Conservation (phyloP, 768 basidiomycete species). For the Tulasnella sp. region DNA sequence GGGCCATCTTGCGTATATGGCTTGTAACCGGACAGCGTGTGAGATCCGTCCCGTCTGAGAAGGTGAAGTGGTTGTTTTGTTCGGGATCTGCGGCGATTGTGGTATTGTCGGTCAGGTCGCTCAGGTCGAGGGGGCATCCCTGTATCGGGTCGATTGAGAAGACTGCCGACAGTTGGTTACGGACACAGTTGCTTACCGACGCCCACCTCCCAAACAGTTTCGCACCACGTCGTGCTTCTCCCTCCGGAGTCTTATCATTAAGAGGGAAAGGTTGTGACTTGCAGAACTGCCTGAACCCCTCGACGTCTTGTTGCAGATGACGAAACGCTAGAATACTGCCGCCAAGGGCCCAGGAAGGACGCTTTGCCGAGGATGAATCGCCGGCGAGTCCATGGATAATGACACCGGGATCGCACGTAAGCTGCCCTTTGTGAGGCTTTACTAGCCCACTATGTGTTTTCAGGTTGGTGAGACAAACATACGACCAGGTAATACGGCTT, state of each 20-base stretch:
- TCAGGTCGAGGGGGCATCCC: not conserved
- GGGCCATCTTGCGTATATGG: constrained; percentile 6
- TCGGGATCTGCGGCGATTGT: not conserved
- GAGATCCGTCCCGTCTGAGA: not conserved
- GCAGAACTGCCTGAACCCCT: not conserved
- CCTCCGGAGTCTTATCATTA: not conserved
- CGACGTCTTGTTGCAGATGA: not conserved
- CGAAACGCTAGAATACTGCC: not conserved
- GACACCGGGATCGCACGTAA: no score
- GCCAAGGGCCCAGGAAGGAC: not conserved
- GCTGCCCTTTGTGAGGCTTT: no score
- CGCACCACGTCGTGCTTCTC: not conserved
- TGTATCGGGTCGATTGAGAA: not conserved
- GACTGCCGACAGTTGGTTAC: not conserved
- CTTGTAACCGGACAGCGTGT: not conserved
- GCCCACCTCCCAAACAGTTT: constrained; percentile 5
- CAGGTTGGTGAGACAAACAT: no score
- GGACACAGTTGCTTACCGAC: not conserved
- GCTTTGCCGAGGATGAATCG: no score
- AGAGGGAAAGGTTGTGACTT: not conserved
- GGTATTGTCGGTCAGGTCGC: not conserved
- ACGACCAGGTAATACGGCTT: no score
- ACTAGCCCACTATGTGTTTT: no score
- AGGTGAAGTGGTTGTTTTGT: constrained; percentile 6
- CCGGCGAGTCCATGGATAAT: no score